Evolutionary conservation across 192 early-diverging fungal species (phyloP).

Genomic region (Entomortierella parvispora): DNA sequence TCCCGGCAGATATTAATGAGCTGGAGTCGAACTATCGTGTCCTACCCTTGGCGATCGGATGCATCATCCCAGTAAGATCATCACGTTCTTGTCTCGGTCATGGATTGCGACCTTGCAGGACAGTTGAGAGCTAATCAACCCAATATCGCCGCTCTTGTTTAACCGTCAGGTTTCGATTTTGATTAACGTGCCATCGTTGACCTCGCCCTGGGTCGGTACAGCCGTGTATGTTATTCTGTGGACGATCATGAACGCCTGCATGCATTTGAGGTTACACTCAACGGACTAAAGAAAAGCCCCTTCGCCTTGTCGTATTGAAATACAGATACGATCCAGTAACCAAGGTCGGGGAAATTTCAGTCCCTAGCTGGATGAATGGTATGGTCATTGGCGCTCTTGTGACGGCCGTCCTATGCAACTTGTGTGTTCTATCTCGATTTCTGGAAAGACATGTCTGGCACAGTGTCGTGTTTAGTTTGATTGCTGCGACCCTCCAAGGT

Average conservation of each 20-base stretch:
- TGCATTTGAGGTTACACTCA: no score
- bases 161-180: background rate
- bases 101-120: no score
- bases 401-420: constrained; percentile 5
- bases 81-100: no score
- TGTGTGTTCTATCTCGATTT: constrained; percentile 8
- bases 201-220: background rate
- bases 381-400: constrained; percentile 9
- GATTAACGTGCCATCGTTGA: constrained; percentile 11
- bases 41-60: constrained; percentile 5
- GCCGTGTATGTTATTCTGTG: background rate
- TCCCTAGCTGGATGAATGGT: constrained; percentile 6
- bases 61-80: constrained; percentile 9
- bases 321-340: background rate
- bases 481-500: constrained; percentile 11
- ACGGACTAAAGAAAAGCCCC: no score
- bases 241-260: no score
- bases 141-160: no score
- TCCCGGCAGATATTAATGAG: background rate
- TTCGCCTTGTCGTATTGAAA: no score
- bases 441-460: constrained; percentile 9
- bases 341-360: background rate
- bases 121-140: no score
- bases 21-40: background rate
- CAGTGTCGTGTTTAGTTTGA: constrained; percentile 9